A percentile compares a stretch with the other conserved stretches of the same genome.
Conservation (phyloP, 2,329 filamentous ascomycete species). For the Elsinoe australis region DNA sequence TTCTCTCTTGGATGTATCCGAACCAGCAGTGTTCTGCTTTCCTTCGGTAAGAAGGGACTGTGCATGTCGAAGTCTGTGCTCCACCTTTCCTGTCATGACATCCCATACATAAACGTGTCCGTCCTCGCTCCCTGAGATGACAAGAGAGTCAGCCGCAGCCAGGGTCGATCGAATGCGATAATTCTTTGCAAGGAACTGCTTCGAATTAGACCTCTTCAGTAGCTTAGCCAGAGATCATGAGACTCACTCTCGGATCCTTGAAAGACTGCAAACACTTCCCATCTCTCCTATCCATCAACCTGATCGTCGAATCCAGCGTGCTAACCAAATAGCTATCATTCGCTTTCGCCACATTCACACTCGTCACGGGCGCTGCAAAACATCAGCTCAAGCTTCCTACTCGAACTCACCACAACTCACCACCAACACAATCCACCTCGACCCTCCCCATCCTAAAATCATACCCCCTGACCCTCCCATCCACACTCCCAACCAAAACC, state of each 20-base stretch:
- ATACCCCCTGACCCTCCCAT: slow-evolving; percentile 73
- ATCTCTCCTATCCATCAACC: slow-evolving; percentile 70
- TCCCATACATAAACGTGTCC: slow-evolving; percentile 77
- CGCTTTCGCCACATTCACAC: slow-evolving; percentile 61
- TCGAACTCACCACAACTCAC: slow-evolving; percentile 27
- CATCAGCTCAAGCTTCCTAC: slow-evolving; percentile 17
- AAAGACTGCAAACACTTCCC: slow-evolving; percentile 70
- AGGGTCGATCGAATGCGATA: slow-evolving; percentile 69
- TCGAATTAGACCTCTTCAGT: slow-evolving; percentile 20
- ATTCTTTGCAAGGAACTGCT: slow-evolving; percentile 55
- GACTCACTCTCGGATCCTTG: slow-evolving; percentile 42
- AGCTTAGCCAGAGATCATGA: no score
- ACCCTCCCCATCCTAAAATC: slow-evolving; percentile 70
- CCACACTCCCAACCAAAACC: slow-evolving; percentile 71
- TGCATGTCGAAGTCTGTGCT: slow-evolving; percentile 51
- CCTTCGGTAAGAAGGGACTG: slow-evolving; percentile 26
- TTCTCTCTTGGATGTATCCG: slow-evolving; percentile 36
- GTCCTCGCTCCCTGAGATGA: slow-evolving; percentile 74
- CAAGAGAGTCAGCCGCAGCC: slow-evolving; percentile 67
- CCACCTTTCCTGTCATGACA: slow-evolving; percentile 62
- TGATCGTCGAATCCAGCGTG: slow-evolving; percentile 65
- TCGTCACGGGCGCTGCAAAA: slow-evolving; percentile 59
- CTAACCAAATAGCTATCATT: slow-evolving; percentile 68
- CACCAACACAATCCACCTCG: slow-evolving; percentile 62
- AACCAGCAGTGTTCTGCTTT: slow-evolving; percentile 24